Percentiles rank a stretch among this genome's conserved stretches.
Conservation (phyloP, 139 green algal genomes). For the Micromonas commoda region DNA sequence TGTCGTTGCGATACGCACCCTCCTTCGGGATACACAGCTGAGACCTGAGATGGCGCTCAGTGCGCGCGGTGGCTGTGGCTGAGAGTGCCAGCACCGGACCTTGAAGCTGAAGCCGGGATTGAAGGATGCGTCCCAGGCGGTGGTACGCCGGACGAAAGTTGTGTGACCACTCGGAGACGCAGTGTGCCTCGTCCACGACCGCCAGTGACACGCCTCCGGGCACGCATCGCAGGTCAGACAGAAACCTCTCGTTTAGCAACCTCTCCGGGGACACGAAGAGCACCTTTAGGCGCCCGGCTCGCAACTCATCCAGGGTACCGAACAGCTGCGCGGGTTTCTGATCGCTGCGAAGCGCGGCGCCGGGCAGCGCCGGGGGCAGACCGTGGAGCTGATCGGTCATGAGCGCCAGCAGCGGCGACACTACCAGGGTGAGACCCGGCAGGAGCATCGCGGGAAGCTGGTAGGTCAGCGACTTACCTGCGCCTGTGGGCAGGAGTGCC, state of each 20-base stretch:
- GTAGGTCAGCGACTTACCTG: slow-evolving; percentile 88
- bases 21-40: slow-evolving; percentile 53
- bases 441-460: slow-evolving; percentile 75
- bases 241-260: slow-evolving; percentile 59
- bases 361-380: slow-evolving; percentile 62
- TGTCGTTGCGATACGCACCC: slow-evolving; percentile 49
- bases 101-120: slow-evolving; percentile 37
- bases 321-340: slow-evolving; percentile 43
- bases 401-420: slow-evolving; percentile 83
- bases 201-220: slow-evolving; percentile 31
- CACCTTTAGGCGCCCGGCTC: slow-evolving; percentile 40
- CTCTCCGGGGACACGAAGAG: slow-evolving; percentile 87
- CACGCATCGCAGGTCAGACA: slow-evolving; percentile 43
- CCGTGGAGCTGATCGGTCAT: slow-evolving; percentile 82
- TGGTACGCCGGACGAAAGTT: slow-evolving; percentile 86
- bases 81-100: slow-evolving; percentile 75
- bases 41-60: slow-evolving; percentile 48
- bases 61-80: slow-evolving; percentile 73
- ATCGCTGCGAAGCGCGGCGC: slow-evolving; percentile 63
- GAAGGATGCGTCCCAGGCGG: slow-evolving; percentile 62
- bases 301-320: slow-evolving; percentile 29
- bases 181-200: slow-evolving; percentile 55
- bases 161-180: slow-evolving; percentile 89
- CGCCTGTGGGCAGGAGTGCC: slow-evolving; percentile 81
- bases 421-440: slow-evolving; percentile 60